Base-by-base conservation (phyloP, 768 basidiomycete species). In the Floccularia luteovirens region DNA sequence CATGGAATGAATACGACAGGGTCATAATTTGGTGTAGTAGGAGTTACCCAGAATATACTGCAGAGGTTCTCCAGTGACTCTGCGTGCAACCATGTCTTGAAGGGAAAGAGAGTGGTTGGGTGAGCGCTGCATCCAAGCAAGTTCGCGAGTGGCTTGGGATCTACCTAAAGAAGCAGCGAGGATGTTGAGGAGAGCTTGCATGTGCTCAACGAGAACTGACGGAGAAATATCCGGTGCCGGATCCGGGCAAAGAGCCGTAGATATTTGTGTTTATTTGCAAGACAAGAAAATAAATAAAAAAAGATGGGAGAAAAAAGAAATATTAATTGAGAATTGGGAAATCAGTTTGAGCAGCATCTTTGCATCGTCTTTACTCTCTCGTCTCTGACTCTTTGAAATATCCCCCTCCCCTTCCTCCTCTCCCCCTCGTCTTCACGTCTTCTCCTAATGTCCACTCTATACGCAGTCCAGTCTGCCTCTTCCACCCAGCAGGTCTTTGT, bases 31-130 rank as follows among this genome's bases (percentile, higher is more conserved):
- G 21, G 28, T 35, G 40, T 24, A 40, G 38, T 24, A 31, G 37
- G 17, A 34, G 66, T 41, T 56, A 86, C 91, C 90, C 37, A 96
- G 69, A 49, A 96, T 89, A 59, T 93, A 96, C 57, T 93, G 90
- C 13, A 96, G 66, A 0, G 91, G 91, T 59, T 90, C 88, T 8
- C 87, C 86, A 12, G 49, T 45, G 21, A 71, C 53, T 48, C 91
- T 65, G 14, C 85, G 72, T 13, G 57, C 53, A 27, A 92, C 69
- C 68, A 84, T 71, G 20, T 61, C 52, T 6, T 58, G 34, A 23
- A 70, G 61, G 35, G 58, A 38, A 16, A 48, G 23, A 12, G 3
- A 24, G n/a, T 45, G 11, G 40, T 43, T 37, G 32, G 43, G 42
- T 4, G 61, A 55, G 12, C 58, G 53, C 42, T 56, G 56, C 55